A percentile compares a stretch with the other conserved stretches of the same genome.
Conservation (phyloP, 2,329 filamentous ascomycete genomes). For the Clarireedia paspali region DNA sequence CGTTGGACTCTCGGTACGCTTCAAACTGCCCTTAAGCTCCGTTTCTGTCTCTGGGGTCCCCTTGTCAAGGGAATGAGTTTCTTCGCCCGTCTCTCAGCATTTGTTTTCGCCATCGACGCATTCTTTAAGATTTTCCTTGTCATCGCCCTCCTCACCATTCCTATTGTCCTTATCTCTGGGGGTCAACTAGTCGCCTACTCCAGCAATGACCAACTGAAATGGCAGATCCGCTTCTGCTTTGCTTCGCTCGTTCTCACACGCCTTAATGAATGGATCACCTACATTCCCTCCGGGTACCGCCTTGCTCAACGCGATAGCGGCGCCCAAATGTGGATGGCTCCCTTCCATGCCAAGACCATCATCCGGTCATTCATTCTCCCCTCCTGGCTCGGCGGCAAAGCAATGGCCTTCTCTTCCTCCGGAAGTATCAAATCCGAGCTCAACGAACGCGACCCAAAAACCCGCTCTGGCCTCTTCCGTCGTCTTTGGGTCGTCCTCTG, state of each 20-base stretch:
- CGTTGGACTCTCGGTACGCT: conserved; percentile 38
- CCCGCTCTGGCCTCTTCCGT: conserved; percentile 43
- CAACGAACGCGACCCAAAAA: conserved; percentile 48
- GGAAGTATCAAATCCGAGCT: conserved; percentile 48
- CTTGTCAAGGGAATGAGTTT: conserved; percentile 44
- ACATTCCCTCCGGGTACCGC: conserved; percentile 50
- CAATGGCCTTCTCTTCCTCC: conserved; percentile 52
- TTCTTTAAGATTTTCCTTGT: conserved; percentile 49
- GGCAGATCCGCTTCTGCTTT: conserved; percentile 50
- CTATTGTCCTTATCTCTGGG: conserved; percentile 49
- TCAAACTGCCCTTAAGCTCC: conserved; percentile 52
- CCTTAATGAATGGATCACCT: conserved; percentile 50
- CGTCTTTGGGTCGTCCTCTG: conserved; percentile 47
- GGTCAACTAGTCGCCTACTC: conserved; percentile 50
- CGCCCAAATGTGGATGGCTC: conserved; percentile 55
- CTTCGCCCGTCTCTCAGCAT: conserved; percentile 51
- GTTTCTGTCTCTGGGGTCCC: conserved; percentile 50
- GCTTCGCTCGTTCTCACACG: conserved; percentile 43
- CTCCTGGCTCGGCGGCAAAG: conserved; percentile 50
- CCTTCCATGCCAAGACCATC: conserved; percentile 51
- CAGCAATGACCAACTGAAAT: conserved; percentile 44
- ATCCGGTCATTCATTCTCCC: conserved; percentile 51
- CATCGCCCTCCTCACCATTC: conserved; percentile 49
- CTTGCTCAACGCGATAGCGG: conserved; percentile 48
- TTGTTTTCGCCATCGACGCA: conserved; percentile 47